Evolutionary conservation across 177 flowering plant genomes (phyloP).

Genomic region (Vitis hybrid): DNA sequence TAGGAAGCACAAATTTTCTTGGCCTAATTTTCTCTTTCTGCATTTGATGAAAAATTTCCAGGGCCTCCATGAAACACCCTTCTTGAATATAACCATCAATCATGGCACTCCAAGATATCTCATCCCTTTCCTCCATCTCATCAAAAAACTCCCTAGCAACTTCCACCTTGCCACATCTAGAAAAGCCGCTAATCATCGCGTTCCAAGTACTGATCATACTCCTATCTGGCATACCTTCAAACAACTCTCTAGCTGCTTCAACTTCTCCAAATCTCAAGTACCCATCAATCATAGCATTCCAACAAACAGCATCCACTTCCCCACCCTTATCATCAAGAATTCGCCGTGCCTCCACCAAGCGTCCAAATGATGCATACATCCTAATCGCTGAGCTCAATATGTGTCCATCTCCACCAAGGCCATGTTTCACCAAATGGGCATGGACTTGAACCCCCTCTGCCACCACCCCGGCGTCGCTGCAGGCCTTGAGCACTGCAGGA

Average conservation of each 20-base stretch:
- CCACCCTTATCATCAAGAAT: constrained; percentile 29
- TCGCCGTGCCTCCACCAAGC: constrained; percentile 31
- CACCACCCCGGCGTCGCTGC: no score
- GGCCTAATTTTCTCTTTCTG: constrained; percentile 30
- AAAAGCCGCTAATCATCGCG: constrained; percentile 47
- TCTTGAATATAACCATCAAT: constrained; percentile 45
- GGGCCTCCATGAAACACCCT: constrained; percentile 36
- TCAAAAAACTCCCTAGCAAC: constrained; percentile 34
- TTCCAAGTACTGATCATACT: constrained; percentile 46
- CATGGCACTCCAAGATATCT: constrained; percentile 62
- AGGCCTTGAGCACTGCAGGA: constrained; percentile 30
- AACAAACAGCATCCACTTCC: constrained; percentile 41
- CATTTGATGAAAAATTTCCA: constrained; percentile 44
- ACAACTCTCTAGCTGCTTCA: constrained; percentile 35
- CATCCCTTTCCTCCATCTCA: constrained; percentile 43
- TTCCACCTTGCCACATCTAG: constrained; percentile 36
- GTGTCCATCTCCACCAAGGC: constrained; percentile 37
- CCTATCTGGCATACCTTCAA: constrained; percentile 30
- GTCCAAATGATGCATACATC: constrained; percentile 43
- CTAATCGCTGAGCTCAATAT: constrained; percentile 47
- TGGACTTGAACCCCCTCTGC: constrained; percentile 50
- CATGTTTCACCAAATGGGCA: constrained; percentile 45
- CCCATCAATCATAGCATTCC: constrained; percentile 58
- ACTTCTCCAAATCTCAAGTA: constrained; percentile 45
- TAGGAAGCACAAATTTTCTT: constrained; percentile 37